phyloP scores from a whole-genome alignment of 768 basidiomycete genomes.

The Hebeloma cylindrosporum region DNA sequence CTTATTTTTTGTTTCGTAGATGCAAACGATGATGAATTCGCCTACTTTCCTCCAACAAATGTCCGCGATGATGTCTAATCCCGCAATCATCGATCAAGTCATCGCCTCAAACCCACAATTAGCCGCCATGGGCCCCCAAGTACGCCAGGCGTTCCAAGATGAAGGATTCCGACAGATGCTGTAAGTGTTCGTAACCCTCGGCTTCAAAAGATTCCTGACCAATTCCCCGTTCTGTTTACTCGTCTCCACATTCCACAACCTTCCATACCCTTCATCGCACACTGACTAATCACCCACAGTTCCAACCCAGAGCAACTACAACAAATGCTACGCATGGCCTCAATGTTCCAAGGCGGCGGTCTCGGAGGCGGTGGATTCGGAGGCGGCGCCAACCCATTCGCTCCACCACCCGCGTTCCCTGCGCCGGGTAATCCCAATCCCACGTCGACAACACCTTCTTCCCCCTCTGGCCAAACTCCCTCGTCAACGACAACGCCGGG shows the following conservation, averaged over 20 bases:
- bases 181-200: conserved; percentile 40
- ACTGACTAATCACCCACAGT: conserved; percentile 29
- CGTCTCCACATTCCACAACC: conserved; percentile 5
- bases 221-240: too few species aligned
- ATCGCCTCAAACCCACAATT: conserved; percentile 81
- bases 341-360: conserved; percentile 46
- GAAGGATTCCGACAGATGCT: conserved; percentile 75
- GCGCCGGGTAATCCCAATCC: conserved; percentile 51
- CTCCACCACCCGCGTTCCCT: conserved; percentile 41
- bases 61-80: conserved; percentile 82
- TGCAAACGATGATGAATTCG: conserved; percentile 83
- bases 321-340: conserved; percentile 74
- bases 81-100: conserved; percentile 85
- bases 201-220: too few species aligned
- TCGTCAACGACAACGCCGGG: conserved; percentile 20
- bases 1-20: conserved; percentile 36
- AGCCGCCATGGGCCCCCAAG: conserved; percentile 73
- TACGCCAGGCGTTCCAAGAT: conserved; percentile 76
- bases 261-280: background rate
- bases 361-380: conserved; percentile 31
- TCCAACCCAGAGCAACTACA: conserved; percentile 79
- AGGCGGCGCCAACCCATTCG: conserved; percentile 15
- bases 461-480: too few species aligned
- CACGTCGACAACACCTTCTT: conserved; percentile 23
- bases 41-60: conserved; percentile 88